phyloP scores from a whole-genome alignment of 805 yeast genomes.

The Teunomyces gatunensis region DNA sequence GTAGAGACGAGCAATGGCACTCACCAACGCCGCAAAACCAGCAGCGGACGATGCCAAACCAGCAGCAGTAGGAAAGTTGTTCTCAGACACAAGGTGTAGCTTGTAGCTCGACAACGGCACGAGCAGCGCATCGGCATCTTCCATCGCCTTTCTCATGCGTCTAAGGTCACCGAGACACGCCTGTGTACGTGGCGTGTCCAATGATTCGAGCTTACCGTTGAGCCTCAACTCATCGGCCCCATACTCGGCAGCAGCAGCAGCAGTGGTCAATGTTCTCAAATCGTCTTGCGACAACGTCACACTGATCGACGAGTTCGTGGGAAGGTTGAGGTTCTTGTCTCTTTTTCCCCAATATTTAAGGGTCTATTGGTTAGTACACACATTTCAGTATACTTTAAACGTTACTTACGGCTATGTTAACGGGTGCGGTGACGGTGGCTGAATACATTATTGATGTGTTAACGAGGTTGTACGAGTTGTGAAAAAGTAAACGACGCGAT shows the following conservation, averaged over 20 bases:
- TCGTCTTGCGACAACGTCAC: slow-evolving; percentile 92
- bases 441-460: slow-evolving; percentile 38
- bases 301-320: slow-evolving; percentile 94
- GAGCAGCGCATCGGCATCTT: slow-evolving; percentile 48
- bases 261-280: slow-evolving; percentile 88
- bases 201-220: slow-evolving; percentile 78
- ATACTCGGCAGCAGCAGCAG: slow-evolving; percentile 60
- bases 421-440: slow-evolving; percentile 94
- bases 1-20: slow-evolving; percentile 82
- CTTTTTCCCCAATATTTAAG: slow-evolving; percentile 99
- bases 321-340: slow-evolving; percentile 81
- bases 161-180: slow-evolving; percentile 80
- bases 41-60: slow-evolving; percentile 98
- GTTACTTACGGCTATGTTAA: slow-evolving; percentile 68
- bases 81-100: slow-evolving; percentile 83
- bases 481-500: not conserved
- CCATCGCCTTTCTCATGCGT: slow-evolving; percentile 59
- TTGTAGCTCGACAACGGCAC: slow-evolving; percentile 64
- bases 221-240: slow-evolving; percentile 72
- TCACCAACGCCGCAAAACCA: slow-evolving; percentile 94
- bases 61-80: slow-evolving; percentile 99
- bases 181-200: slow-evolving; percentile 59
- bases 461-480: not conserved
- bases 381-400: slow-evolving; percentile 15
- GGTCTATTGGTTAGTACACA: slow-evolving; percentile 46